Base-by-base conservation (phyloP, 768 basidiomycete species). In the Russula sp. region DNA sequence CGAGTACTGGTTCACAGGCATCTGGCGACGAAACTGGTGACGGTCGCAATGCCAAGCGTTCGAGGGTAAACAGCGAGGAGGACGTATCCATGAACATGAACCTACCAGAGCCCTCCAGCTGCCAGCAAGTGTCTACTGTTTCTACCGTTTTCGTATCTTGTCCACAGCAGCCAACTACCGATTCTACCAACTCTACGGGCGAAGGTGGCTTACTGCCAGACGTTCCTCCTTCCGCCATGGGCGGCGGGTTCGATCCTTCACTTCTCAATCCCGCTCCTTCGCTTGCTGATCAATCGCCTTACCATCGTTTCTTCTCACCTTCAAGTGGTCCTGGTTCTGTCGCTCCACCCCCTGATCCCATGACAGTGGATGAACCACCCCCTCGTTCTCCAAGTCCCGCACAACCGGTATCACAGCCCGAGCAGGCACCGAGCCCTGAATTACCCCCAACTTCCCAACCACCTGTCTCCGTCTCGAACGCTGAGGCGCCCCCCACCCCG, bases 1-100 rank as follows among this genome's bases (percentile, higher is more conserved):
- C 69, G 3, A 68, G 70, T 43, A 60, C 56, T 5, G 72, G 73
- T 18, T 65, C 64, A n/a, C 64, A 62, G 32, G 63, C 29, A 56
- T 68, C 67, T 14, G 67, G 67, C 46, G 66, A 65, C 20, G 67
- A 67, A 59, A 57, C 14, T 0, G 59, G 58, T 39, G 61, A 67
- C 25, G 60, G 60, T 20, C 66, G 56, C 29, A 60, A 50, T 35
- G 50, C 56, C 35, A 65, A 65, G 41, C 58, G 59, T 42, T 62
- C 56, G 25, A 63, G 65, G 55, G 59, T 65, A 8, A 56, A 60
- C 57, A 68, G 67, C 56, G 58, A 67, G 22, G 69, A 67, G 22
- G 51, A 63, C 22, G 65, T 66, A 18, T 46, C 56, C 22, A 65
- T 66, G 64, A 60, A 64, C 41, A 61, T 61, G 59, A 65, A 60